Conservation (phyloP, 2,329 filamentous ascomycete species). For the Aspergillus ruber region DNA sequence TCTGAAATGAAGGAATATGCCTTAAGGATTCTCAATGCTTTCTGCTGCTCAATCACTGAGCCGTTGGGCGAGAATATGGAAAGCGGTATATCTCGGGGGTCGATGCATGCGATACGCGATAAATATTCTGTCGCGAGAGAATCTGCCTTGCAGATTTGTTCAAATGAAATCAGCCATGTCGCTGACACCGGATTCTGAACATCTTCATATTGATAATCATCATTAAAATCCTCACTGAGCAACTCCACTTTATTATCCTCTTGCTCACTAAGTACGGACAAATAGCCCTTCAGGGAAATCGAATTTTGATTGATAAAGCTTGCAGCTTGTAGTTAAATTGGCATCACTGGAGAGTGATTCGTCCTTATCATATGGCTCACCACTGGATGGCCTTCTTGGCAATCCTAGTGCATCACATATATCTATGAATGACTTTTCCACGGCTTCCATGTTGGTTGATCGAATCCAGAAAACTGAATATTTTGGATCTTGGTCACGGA, state of each 20-base stretch:
- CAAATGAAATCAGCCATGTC: constrained; percentile 13
- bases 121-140: constrained; percentile 5
- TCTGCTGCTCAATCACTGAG: constrained; percentile 1
- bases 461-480: constrained; percentile 23
- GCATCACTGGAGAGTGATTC: too few species aligned
- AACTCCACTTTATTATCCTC: constrained; percentile 4
- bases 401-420: constrained; percentile 3
- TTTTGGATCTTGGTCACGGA: constrained; percentile 8
- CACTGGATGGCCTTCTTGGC: neutral
- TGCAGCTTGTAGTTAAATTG: constrained; percentile 9
- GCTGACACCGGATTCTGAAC: constrained; percentile 6
- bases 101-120: constrained; percentile 11
- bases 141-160: constrained; percentile 4
- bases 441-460: constrained; percentile 13
- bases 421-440: neutral
- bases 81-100: constrained; percentile 9
- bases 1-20: constrained; percentile 10
- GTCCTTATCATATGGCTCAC: too few species aligned
- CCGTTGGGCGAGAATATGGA: constrained; percentile 6
- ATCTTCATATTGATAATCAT: constrained; percentile 7
- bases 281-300: constrained; percentile 2
- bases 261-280: constrained; percentile 4
- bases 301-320: constrained; percentile 11
- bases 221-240: constrained; percentile 10
- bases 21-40: constrained; percentile 9